Evolutionary conservation across 2,329 filamentous ascomycete species (phyloP), one percentile per base, ranked within the genome.

Genomic region (Colletotrichum musae): DNA sequence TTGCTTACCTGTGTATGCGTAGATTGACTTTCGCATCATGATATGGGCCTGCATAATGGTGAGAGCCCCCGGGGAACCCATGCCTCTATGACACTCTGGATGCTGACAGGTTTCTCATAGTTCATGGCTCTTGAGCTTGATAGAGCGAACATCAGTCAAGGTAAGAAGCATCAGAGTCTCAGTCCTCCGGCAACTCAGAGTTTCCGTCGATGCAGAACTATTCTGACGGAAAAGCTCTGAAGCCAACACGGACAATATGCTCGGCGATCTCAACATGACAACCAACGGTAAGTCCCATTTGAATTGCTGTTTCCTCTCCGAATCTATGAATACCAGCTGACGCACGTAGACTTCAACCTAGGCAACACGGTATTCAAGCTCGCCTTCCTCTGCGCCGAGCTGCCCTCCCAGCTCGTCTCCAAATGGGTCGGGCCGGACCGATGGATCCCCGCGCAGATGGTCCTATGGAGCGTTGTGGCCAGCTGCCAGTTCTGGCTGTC

Each of bases 371-470:
- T 50, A 5, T 50, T 50, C 47, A 50, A 50, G 47, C 18, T 50
- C 6, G 47, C 47, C 5, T 88, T 88, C 69, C 78, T 88, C 21
- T 82, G 80, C 18, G 84, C 88, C 0, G 88, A 91, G 74, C 78
- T 91, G 1, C 89, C 88, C 0, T 89, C 87, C 0, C 88, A 90
- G 72, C 79, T 91, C 24, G 79, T 90, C 28, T 82, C 80, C 66
- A 87, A 90, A 75, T 87, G 82, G 81, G 76, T 87, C 10, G 74
- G 74, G 0, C 74, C 74, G 1, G 72, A 74, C 58, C 81, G 85
- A 13, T 89, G 86, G 86, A 88, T 89, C 52, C 88, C 88, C 0
- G 77, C 85, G 39, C 86, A 87, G 70, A 88, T 89, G 82, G 75
- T 85, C 2, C 79, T 82, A 3, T 88, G 85, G 86, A 86, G 83